Evolutionary conservation across 2,329 filamentous ascomycete genomes (phyloP), one percentile per base, ranked within the genome.

Genomic region (Pyrenochaeta sp.): DNA sequence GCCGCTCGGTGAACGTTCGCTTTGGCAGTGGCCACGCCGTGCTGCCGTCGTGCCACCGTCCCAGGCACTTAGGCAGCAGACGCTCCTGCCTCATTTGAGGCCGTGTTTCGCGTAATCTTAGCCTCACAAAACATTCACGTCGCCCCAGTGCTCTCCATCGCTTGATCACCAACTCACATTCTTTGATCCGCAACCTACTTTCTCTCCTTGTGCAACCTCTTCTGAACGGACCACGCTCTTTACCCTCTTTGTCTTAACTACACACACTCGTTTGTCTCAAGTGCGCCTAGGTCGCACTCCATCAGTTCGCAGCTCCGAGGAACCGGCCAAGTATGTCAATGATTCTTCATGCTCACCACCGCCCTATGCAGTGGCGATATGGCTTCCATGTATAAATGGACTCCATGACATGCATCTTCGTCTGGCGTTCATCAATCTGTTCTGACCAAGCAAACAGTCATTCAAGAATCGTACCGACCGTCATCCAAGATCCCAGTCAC

Each of bases 171-270:
- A 48, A 34, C 48, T 42, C 65, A 72, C 68, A 66, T 65, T 72
- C 56, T 67, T 69, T 70, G 25, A 28, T 40, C 46, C 46, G 55
- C 63, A 52, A 58, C 59, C 57, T 64, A 57, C 55, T 58, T 54
- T 59, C 61, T 57, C 55, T 54, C 64, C 60, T 64, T 57, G 53
- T 61, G 54, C 63, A 66, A 59, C 27, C 64, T 67, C 65, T 62
- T 56, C 61, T 67, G 51, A 64, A 59, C 63, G 57, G 54, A 60
- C 62, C 64, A 74, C 67, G 30, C 57, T 71, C 69, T 56, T 71
- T 72, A 58, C 64, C 40, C 54, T 56, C 50, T 56, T 66, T 62
- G 55, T 61, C 49, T 59, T 59, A 58, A 62, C 42, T 48, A 50
- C 54, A 45, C 55, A 62, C 63, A 44, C 61, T 68, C 65, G 52